Conservation (phyloP, 163 green algal species). For the Scenedesmus sp. region DNA sequence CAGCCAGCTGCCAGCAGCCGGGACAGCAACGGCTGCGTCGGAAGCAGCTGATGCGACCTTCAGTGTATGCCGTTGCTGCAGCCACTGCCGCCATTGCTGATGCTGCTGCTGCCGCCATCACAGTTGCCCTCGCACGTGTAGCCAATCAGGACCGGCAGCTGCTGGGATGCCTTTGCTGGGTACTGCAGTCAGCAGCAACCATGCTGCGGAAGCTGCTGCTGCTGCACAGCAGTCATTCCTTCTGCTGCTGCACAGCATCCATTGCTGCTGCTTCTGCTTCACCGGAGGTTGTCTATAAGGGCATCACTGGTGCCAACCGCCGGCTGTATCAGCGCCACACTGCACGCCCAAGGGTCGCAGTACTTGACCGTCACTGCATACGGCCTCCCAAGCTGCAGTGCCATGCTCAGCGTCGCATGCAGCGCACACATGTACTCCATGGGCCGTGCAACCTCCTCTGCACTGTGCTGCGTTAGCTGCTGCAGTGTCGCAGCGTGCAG, state of each 20-base stretch:
- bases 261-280: background rate
- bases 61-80: slow-evolving; percentile 18
- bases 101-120: too few relatives aligned
- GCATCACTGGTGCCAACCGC: background rate
- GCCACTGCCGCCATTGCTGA: background rate
- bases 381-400: background rate
- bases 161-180: too few relatives aligned
- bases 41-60: too few relatives aligned
- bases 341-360: background rate
- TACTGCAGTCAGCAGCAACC: background rate
- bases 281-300: background rate
- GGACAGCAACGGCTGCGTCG: background rate
- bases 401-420: background rate
- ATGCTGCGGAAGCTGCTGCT: background rate
- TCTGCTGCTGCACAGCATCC: too few relatives aligned
- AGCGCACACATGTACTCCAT: slow-evolving; percentile 28
- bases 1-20: background rate
- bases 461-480: background rate
- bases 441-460: background rate
- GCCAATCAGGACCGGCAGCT: too few relatives aligned
- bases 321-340: background rate
- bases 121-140: too few relatives aligned
- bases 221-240: background rate
- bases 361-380: slow-evolving; percentile 38
- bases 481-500: background rate